phyloP scores from a whole-genome alignment of 1,139 yeast species.

The Debaryomycetaceae sp. region DNA sequence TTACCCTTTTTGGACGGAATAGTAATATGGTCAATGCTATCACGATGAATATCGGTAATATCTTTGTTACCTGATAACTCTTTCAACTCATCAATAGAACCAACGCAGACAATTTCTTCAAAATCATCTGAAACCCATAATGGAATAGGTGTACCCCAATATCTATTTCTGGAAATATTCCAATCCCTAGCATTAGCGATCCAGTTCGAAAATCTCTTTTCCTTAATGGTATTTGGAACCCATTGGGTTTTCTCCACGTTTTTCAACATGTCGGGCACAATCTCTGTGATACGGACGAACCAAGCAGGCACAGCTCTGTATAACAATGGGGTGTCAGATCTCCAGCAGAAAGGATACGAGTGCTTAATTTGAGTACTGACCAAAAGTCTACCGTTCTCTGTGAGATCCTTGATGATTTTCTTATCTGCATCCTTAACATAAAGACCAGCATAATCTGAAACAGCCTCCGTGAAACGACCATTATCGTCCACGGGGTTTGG shows the following conservation, averaged over 20 bases:
- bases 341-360: conserved; percentile 99
- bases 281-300: conserved; percentile 88
- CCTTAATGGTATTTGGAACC: conserved; percentile 91
- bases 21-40: conserved; percentile 82
- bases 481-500: conserved; percentile 94
- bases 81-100: conserved; percentile 83
- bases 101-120: conserved; percentile 89
- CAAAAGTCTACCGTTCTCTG: conserved; percentile 72
- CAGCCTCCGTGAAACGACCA: conserved; percentile 77
- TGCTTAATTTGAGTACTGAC: conserved; percentile 83
- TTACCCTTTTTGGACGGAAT: conserved; percentile 93
- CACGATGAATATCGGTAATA: conserved; percentile 92
- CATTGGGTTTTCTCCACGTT: conserved; percentile 86
- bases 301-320: conserved; percentile 98
- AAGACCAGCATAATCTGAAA: conserved; percentile 70
- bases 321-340: conserved; percentile 96
- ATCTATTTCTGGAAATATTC: conserved; percentile 97
- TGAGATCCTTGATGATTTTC: conserved; percentile 77
- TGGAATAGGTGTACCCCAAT: conserved; percentile 99
- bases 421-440: conserved; percentile 97
- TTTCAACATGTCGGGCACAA: conserved; percentile 84
- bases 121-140: conserved; percentile 94
- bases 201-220: conserved; percentile 96
- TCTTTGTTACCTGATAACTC: conserved; percentile 76
- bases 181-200: conserved; percentile 98